Evolutionary conservation across 2,329 filamentous ascomycete species (phyloP).

Genomic region (Aspergillus sp.): DNA sequence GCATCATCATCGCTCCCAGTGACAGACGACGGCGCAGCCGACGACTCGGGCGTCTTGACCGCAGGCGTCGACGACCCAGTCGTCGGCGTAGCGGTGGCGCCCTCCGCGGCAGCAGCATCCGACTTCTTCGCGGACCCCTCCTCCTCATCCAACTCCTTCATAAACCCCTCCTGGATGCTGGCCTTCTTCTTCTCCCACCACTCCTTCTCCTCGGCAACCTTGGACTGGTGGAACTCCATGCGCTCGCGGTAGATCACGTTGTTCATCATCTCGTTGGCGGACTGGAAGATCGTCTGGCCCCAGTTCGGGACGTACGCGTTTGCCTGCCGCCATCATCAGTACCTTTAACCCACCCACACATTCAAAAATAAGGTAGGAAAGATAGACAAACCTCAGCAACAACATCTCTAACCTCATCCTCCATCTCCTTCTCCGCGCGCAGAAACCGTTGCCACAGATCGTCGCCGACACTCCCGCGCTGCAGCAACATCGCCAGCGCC

Average conservation of each 20-base stretch:
- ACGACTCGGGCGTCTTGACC: constrained; percentile 19
- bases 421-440: constrained; percentile 94
- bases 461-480: constrained; percentile 90
- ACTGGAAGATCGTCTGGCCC: constrained; percentile 96
- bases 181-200: constrained; percentile 89
- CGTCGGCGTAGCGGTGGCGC: constrained; percentile 12
- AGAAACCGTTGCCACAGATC: constrained; percentile 92
- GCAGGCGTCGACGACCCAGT: constrained; percentile 11
- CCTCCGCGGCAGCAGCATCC: constrained; percentile 5
- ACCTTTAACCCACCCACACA: neutral
- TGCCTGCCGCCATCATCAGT: constrained; percentile 56
- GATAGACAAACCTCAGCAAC: constrained; percentile 71
- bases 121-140: constrained; percentile 6
- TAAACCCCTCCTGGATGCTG: constrained; percentile 70
- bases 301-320: constrained; percentile 85
- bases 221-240: constrained; percentile 70
- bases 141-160: constrained; percentile 69
- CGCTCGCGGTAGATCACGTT: constrained; percentile 74
- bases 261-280: constrained; percentile 90
- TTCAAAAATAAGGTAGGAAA: neutral
- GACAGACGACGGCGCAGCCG: constrained; percentile 34
- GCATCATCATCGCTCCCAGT: constrained; percentile 66
- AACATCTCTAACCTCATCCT: constrained; percentile 91
- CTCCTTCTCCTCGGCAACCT: constrained; percentile 70
- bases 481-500: constrained; percentile 76